These are phyloP conservation scores for Breviolum minutum DNA, from an alignment of 73 alveolate genomes.

Conservation along the genomic window DNA sequence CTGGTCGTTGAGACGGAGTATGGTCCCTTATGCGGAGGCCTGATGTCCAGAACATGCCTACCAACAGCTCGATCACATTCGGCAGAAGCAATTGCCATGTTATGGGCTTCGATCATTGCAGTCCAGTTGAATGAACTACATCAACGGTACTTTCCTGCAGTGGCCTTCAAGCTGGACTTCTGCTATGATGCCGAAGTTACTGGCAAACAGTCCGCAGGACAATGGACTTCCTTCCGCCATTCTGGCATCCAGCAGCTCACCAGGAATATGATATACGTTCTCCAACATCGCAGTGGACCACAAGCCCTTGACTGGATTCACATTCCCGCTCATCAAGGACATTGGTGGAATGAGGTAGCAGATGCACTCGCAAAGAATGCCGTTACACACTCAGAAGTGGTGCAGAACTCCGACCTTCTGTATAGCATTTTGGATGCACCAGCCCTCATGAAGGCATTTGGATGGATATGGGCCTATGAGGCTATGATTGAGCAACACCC, in stretches of 20 bases:
- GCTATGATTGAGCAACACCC: neutral
- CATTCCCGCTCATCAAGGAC: neutral
- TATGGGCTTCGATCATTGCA: neutral
- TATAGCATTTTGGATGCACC: neutral
- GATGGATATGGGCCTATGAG: neutral
- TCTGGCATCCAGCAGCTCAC: neutral
- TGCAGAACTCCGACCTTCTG: neutral
- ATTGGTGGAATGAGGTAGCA: neutral
- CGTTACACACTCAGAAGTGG: neutral
- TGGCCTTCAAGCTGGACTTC: neutral
- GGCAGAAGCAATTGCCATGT: too few species aligned
- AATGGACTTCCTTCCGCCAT: neutral
- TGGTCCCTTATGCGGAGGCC: too few species aligned
- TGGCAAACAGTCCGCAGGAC: neutral
- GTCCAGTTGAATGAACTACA: neutral
- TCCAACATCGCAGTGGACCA: neutral
- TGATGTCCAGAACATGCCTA: neutral
- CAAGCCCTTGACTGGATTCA: neutral
- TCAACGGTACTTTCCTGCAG: neutral
- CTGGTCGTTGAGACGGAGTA: neutral
- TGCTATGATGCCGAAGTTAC: too few species aligned
- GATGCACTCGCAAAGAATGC: neutral
- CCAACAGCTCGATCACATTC: too few species aligned
- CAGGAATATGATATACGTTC: neutral
- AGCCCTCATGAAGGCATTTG: neutral